Evolutionary conservation across 805 yeast genomes (phyloP).

Genomic region (Kodamaea nitidulidarum): DNA sequence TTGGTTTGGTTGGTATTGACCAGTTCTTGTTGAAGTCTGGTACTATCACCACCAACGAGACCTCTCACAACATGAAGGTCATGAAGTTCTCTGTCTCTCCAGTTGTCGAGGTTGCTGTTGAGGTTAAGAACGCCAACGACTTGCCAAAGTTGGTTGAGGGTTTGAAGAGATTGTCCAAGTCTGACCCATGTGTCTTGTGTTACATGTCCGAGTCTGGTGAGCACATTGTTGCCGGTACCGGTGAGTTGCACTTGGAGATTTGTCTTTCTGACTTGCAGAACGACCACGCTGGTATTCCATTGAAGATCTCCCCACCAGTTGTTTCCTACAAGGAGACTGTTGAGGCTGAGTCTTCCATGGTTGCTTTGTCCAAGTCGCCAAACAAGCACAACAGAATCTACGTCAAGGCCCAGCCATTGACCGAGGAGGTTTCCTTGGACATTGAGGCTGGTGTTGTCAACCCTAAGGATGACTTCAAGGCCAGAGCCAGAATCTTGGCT

Average conservation of each 20-base stretch:
- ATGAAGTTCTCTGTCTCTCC: constrained; percentile 99
- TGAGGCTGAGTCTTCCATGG: constrained; percentile 87
- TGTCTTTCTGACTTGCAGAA: constrained; percentile 93
- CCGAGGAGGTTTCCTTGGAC: constrained; percentile 88
- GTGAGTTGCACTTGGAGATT: constrained; percentile 99
- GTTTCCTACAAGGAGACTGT: constrained; percentile 99
- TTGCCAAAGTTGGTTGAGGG: constrained; percentile 99
- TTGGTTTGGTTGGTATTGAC: constrained; percentile 99
- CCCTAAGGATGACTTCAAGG: constrained; percentile 97
- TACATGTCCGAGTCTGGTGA: constrained; percentile 93
- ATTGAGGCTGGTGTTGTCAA: constrained; percentile 88
- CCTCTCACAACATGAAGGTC: constrained; percentile 99
- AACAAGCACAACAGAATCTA: constrained; percentile 99
- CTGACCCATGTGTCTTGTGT: constrained; percentile 97
- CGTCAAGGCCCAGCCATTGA: constrained; percentile 94
- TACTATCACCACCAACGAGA: constrained; percentile 94
- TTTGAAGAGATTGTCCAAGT: constrained; percentile 98
- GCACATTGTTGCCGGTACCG: constrained; percentile 99
- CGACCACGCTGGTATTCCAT: constrained; percentile 99
- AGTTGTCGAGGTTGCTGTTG: constrained; percentile 99
- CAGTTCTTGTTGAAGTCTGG: constrained; percentile 99
- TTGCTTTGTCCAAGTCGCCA: constrained; percentile 98
- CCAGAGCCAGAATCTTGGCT: constrained; percentile 98
- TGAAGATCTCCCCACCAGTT: constrained; percentile 95
- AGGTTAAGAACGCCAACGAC: constrained; percentile 99